These are phyloP conservation scores for Calocybe gambosa DNA, from an alignment of 1,284 basidiomycete species.

Conservation along the genomic window DNA sequence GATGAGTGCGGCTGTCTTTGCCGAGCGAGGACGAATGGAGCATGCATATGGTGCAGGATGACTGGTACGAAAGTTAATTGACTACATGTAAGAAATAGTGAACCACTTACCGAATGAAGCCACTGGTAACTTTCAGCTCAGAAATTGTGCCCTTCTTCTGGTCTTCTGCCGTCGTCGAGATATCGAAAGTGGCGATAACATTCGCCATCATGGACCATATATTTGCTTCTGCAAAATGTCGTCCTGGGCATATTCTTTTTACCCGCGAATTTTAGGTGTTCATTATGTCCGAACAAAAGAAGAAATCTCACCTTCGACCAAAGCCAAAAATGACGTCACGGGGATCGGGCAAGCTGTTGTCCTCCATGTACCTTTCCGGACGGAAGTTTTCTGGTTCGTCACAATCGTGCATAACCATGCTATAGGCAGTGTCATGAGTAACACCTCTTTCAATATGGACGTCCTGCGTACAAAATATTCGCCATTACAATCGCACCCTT, in stretches of 20 bases:
- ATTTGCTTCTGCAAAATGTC: constrained; percentile 33
- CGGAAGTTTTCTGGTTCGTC: constrained; percentile 30
- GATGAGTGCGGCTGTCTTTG: constrained; percentile 21
- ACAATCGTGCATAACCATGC: constrained; percentile 36
- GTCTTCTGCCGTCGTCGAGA: constrained; percentile 27
- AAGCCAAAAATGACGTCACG: constrained; percentile 38
- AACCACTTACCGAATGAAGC: constrained; percentile 33
- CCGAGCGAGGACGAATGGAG: constrained; percentile 26
- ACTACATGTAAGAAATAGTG: background rate
- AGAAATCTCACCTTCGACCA: constrained; percentile 32
- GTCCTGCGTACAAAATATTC: constrained; percentile 38
- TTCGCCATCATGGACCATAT: constrained; percentile 31
- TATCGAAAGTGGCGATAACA: constrained; percentile 30
- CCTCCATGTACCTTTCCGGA: constrained; percentile 33
- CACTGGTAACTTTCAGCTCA: constrained; percentile 25
- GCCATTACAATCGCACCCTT: constrained; percentile 39
- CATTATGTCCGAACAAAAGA: background rate
- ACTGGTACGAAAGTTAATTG: constrained; percentile 17
- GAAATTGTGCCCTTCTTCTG: constrained; percentile 25
- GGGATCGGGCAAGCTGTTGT: constrained; percentile 31
- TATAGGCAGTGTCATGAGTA: constrained; percentile 13
- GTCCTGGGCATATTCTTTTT: constrained; percentile 36
- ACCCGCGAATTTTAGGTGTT: background rate
- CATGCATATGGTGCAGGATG: constrained; percentile 33
- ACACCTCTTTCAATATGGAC: background rate